Base-by-base conservation (phyloP, 23 red algal genomes). In the Chondrus crispus region DNA sequence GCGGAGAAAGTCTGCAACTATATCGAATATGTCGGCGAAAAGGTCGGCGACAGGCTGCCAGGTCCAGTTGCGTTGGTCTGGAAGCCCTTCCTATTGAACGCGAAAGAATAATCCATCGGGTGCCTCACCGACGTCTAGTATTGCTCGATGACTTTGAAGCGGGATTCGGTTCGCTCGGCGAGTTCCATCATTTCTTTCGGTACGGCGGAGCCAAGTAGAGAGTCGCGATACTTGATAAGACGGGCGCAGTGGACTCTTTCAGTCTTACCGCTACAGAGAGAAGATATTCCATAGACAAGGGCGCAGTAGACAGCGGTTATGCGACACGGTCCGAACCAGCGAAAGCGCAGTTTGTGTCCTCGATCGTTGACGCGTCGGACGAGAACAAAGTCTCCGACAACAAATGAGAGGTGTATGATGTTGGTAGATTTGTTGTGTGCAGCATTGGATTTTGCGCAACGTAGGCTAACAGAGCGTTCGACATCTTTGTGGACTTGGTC, bases 161-260 rank as follows among this genome's bases (percentile, higher is more conserved):
- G 78, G 8, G 78, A 41, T 38, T 82, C 78, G 42, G 78, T 82
- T n/a, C 45, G 12, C 6, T 50, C 44, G 28, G 47, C 78, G 24
- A 82, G 46, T 18, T 60, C 47, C 5, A 82, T 6, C 41, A 60
- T 66, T 28, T 82, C 22, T 51, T 82, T n/a, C 52, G 44, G 78
- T n/a, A 82, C 44, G 12, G 78, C 24, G 19, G 52, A n/a, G n/a
- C 44, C 51, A 37, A 82, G 51, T 4, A 82, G 52, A 50, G 78
- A 82, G 40, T 82, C 78, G 30, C 47, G 9, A 40, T 82, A 62
- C 78, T 82, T 82, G 41, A 45, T 82, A 5, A 82, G 47, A 58
- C 78, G 47, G 42, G 78, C 78, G 78, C 78, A 82, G 46, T 82
- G 47, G 13, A 80, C 74, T n/a, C 52, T 50, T 35, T 82, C 78